These are phyloP conservation scores for Rhytidiadelphus loreus DNA, from an alignment of 225 moss, liverwort and hornwort genomes.

Conservation along the genomic window DNA sequence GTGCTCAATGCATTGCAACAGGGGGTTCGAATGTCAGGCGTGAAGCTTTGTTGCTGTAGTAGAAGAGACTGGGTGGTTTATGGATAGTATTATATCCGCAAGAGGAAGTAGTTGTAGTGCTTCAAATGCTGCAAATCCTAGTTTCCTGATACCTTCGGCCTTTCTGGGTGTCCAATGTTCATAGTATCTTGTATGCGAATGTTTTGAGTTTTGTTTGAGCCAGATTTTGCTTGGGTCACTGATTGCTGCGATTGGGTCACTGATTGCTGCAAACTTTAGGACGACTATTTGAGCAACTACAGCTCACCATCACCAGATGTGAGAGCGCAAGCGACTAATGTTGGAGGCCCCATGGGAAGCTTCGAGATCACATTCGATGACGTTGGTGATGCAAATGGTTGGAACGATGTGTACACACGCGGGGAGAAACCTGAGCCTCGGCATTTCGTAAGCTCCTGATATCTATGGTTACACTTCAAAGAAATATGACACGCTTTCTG, in stretches of 20 bases:
- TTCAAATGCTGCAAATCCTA: background rate
- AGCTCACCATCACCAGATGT: conserved; percentile 46
- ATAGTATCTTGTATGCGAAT: background rate
- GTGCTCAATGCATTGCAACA: background rate
- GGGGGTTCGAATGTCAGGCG: background rate
- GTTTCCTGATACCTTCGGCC: background rate
- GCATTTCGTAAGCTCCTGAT: conserved; percentile 37
- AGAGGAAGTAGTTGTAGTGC: background rate
- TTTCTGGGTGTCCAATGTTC: background rate
- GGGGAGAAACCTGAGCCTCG: conserved; percentile 58
- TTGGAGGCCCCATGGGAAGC: conserved; percentile 22
- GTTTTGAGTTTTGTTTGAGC: background rate
- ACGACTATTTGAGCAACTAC: conserved; percentile 39
- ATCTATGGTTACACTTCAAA: background rate
- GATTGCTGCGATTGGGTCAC: background rate
- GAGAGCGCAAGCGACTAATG: conserved; percentile 8
- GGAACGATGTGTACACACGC: conserved; percentile 46
- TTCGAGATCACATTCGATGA: conserved; percentile 57
- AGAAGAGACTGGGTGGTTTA: background rate
- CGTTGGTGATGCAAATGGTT: conserved; percentile 26
- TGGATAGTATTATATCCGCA: background rate
- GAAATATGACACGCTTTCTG: background rate
- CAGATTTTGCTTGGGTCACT: background rate
- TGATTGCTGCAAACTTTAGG: conserved; percentile 4
- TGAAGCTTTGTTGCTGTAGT: background rate